Evolutionary conservation across 768 basidiomycete species (phyloP), one percentile per base, ranked within the genome.

Genomic region (Neoboletus brunneissimus): DNA sequence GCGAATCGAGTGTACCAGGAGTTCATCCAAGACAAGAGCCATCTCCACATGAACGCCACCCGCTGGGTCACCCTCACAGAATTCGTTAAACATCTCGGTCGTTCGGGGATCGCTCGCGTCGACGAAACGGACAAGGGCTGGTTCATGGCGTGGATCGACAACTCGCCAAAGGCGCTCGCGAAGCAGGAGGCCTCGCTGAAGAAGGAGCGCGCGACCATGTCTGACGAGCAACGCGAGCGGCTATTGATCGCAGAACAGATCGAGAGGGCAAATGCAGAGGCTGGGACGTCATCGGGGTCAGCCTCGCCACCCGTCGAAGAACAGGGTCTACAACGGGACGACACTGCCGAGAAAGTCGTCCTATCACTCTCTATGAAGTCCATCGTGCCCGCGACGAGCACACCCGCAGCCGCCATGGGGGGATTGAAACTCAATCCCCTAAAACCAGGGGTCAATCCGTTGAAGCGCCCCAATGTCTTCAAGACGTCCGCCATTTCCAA

Each of bases 71-170:
- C 97, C 13, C 81, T 98, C 66, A 91, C 92, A n/a, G 96, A 96
- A 71, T 99, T 98, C 62, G 79, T 83, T 62, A 94, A 96, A 72
- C 84, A 94, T 64, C 79, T 99, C 31, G 95, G 96, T 2, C 79
- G 92, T 37, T 76, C 79, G 2, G 95, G 97, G 34, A 78, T 97
- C 53, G 91, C 88, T 5, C 84, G 91, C 61, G 97, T 97, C 27
- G 97, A 98, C 68, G 96, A 98, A 76, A 98, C 94, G 44, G 97
- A 98, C 75, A 97, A 99, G 76, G 97, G 97, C 1, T 94, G 91
- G 87, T 99, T 95, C 72, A 81, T 99, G 58, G 85, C 88, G 35
- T 99, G 97, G 97, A 91, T 99, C 52, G 97, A 99, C 72, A 98
- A 82, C 72, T 91, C 90, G 55, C 97, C 97, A 15, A 91, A 94